Evolutionary conservation across 2,329 filamentous ascomycete genomes (phyloP).

Genomic region (Aspergillus fructus): DNA sequence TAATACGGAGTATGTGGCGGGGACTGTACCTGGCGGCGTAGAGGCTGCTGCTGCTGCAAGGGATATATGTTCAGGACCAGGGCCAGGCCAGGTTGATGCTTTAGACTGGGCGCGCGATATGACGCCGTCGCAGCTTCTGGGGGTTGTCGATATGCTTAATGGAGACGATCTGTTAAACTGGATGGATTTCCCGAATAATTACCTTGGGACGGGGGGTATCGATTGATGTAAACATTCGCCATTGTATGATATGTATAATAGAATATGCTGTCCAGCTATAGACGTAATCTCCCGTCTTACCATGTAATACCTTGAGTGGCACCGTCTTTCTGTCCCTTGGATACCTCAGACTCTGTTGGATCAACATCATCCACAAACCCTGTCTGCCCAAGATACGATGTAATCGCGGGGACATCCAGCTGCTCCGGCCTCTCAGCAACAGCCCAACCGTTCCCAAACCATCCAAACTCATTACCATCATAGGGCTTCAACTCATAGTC

Average conservation of each 20-base stretch:
- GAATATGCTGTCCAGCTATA: too few species aligned
- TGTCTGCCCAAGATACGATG: neutral
- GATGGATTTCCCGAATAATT: neutral
- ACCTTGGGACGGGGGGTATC: neutral
- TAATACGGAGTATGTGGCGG: too few species aligned
- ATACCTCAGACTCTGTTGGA: too few species aligned
- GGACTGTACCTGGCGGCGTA: too few species aligned
- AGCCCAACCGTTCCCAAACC: constrained; percentile 7
- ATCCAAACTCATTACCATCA: constrained; percentile 5
- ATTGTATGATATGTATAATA: too few species aligned
- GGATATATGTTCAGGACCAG: too few species aligned
- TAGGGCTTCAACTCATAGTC: neutral
- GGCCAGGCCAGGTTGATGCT: neutral
- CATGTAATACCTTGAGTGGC: too few species aligned
- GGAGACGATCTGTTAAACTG: neutral
- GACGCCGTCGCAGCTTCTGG: constrained; percentile 2
- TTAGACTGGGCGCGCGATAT: neutral
- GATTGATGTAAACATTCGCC: neutral
- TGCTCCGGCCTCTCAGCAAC: neutral
- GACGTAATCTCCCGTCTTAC: too few species aligned
- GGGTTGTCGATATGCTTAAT: constrained; percentile 1
- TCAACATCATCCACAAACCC: neutral
- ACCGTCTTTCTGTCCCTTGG: too few species aligned
- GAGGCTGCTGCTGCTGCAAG: too few species aligned
- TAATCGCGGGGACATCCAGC: neutral